Evolutionary conservation across 2,329 filamentous ascomycete species (phyloP).

Genomic region (Endocalyx cinctus): DNA sequence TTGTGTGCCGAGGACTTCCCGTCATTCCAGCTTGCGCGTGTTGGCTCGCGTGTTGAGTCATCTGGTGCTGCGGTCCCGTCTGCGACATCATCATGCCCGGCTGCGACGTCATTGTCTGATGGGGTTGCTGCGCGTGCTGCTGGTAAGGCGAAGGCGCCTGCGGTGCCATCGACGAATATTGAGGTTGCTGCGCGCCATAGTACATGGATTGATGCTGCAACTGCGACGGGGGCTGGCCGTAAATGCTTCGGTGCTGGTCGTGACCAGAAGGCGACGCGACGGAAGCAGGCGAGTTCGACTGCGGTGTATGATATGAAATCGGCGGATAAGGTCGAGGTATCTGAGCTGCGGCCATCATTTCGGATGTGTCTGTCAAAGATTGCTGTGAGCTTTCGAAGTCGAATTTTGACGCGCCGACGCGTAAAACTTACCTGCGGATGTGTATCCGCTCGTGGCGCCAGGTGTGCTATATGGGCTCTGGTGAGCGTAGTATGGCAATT

Average conservation of each 20-base stretch:
- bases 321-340: slow-evolving; percentile 82
- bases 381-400: slow-evolving; percentile 13
- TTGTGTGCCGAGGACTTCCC: slow-evolving; percentile 56
- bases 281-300: slow-evolving; percentile 90
- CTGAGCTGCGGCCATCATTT: slow-evolving; percentile 62
- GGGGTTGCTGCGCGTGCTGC: slow-evolving; percentile 51
- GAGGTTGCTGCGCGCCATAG: slow-evolving; percentile 54
- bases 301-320: slow-evolving; percentile 86
- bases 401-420: slow-evolving; percentile 11
- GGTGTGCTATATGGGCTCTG: slow-evolving; percentile 79
- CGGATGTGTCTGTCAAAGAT: slow-evolving; percentile 47
- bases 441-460: slow-evolving; percentile 77
- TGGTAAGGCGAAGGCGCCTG: slow-evolving; percentile 60
- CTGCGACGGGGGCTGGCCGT: slow-evolving; percentile 73
- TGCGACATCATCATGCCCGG: slow-evolving; percentile 65
- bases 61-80: slow-evolving; percentile 50
- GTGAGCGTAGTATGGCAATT: slow-evolving; percentile 73
- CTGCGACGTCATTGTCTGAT: slow-evolving; percentile 59
- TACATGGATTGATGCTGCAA: slow-evolving; percentile 81
- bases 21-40: slow-evolving; percentile 53
- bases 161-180: slow-evolving; percentile 62
- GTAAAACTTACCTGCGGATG: slow-evolving; percentile 69
- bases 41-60: slow-evolving; percentile 55
- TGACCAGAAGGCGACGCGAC: slow-evolving; percentile 85
- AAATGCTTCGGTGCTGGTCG: slow-evolving; percentile 85